Evolutionary conservation across 768 basidiomycete genomes (phyloP), one percentile per base, ranked within the genome.

Genomic region (Gloeopeniophorella convolvens): DNA sequence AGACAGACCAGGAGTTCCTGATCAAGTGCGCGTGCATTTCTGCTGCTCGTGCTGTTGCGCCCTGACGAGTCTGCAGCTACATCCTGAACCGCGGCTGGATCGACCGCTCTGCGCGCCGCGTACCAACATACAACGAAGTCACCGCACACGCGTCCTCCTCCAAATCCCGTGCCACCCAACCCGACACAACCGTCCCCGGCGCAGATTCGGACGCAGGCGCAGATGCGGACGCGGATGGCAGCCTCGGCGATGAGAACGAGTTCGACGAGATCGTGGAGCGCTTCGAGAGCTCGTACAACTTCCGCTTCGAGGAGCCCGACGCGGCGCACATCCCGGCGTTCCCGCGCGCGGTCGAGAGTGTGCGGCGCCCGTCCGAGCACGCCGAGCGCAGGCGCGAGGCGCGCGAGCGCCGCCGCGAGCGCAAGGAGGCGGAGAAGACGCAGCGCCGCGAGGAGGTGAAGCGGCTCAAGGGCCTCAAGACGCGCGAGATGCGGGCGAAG

Each of bases 41-140:
- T 52, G 16, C 11, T 4, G 13, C 41, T 47, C 7, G 34, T 37
- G 28, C 41, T 45, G 12, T 18, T 36, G 18, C 15, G 34, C 16
- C 48, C 39, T 26, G 41, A 35, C 11, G 10, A 13, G 24, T 45
- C 45, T 32, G 1, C 60, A 97, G 94, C 66, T 99, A 96, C 66
- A 96, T 99, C 57, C 73, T 97, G 18, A 94, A 95, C 65, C 89
- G 96, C 24, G 96, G 95, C 1, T 99, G 96, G 96, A 82, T 99
- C 41, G 96, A 98, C 66, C 79, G 76, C 42, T 73, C 83, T 2
- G 69, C 77, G 18, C 73, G 77, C 12, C 83, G 81, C 48, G 70
- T 93, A 3, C 95, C 94, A 1, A 94, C 92, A 0, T 93, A 94
- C 63, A 68, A 78, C 31, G 92, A 97, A 65, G 72, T 96, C 20